phyloP scores from a whole-genome alignment of 352 stramenopile genomes.

The Phytophthora megakarya region DNA sequence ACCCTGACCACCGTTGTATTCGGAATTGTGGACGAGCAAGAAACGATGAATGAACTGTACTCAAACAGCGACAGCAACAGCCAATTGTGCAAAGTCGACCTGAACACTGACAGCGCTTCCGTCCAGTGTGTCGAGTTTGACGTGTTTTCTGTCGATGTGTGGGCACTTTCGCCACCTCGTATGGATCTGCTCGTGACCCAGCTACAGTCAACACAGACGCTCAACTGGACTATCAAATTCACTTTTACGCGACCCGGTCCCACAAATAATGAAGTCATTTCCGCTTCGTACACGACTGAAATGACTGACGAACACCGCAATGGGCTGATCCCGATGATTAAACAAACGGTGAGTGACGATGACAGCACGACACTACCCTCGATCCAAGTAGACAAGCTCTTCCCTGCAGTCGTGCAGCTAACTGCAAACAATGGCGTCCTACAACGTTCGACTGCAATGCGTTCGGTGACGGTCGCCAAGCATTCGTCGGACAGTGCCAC shows the following conservation, averaged over 20 bases:
- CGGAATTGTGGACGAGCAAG: constrained; percentile 74
- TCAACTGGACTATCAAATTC: constrained; percentile 80
- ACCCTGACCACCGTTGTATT: constrained; percentile 67
- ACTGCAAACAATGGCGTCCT: constrained; percentile 68
- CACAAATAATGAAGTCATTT: constrained; percentile 59
- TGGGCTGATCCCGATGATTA: constrained; percentile 75
- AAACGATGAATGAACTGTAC: constrained; percentile 80
- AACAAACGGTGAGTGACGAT: constrained; percentile 49
- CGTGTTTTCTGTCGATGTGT: constrained; percentile 76
- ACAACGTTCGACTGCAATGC: constrained; percentile 56
- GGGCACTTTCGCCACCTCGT: constrained; percentile 72
- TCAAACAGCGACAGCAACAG: constrained; percentile 78
- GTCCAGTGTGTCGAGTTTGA: constrained; percentile 84
- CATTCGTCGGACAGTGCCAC: constrained; percentile 54
- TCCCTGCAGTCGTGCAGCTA: constrained; percentile 73
- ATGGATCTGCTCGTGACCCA: constrained; percentile 71
- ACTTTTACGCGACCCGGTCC: constrained; percentile 72
- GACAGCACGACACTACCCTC: constrained; percentile 34
- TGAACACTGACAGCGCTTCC: constrained; percentile 71
- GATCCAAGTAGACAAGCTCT: constrained; percentile 59
- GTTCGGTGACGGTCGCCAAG: constrained; percentile 62
- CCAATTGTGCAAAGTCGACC: constrained; percentile 57
- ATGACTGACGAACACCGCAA: constrained; percentile 69
- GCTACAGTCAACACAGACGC: constrained; percentile 64
- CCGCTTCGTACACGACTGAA: constrained; percentile 47